These are phyloP conservation scores for Adansonia madagascariensis DNA, from an alignment of 441 rosid species.

Conservation along the genomic window DNA sequence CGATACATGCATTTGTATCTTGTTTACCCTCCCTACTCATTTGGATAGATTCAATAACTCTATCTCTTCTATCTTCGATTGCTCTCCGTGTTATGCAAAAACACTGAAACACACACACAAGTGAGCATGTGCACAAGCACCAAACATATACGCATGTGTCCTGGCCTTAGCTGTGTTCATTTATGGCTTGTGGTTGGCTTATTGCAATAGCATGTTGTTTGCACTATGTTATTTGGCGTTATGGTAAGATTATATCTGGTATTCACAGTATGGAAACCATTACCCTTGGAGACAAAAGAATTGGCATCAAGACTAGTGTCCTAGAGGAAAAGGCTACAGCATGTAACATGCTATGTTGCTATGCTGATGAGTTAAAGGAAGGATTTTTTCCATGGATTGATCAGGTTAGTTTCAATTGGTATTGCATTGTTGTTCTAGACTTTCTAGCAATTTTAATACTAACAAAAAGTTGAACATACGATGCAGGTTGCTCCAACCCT, in stretches of 20 bases:
- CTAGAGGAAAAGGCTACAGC: slow-evolving; percentile 99
- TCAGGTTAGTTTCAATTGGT: slow-evolving; percentile 57
- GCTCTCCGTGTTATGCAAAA: slow-evolving; percentile 6
- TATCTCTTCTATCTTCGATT: slow-evolving; percentile 1
- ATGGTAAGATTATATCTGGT: slow-evolving; percentile 31
- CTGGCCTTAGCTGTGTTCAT: slow-evolving; percentile 1
- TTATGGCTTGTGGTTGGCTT: slow-evolving; percentile 14
- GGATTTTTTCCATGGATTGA: slow-evolving; percentile 99
- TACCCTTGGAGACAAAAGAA: slow-evolving; percentile 97
- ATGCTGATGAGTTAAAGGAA: slow-evolving; percentile 98
- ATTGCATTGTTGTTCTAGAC: not conserved
- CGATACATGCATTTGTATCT: not conserved
- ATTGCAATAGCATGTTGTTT: slow-evolving; percentile 19
- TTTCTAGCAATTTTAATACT: slow-evolving; percentile 16
- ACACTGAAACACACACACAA: not conserved
- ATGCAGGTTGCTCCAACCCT: slow-evolving; percentile 89
- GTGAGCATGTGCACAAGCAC: not conserved
- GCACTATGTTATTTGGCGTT: slow-evolving; percentile 24
- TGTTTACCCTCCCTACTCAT: not conserved
- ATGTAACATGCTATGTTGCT: slow-evolving; percentile 98
- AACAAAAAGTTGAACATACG: slow-evolving; percentile 26
- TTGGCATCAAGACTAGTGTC: slow-evolving; percentile 97
- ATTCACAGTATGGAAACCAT: slow-evolving; percentile 96
- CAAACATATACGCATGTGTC: not conserved
- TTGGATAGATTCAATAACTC: not conserved